Evolutionary conservation across 371 early-diverging fungal species (phyloP), one percentile per base, ranked within the genome.

Genomic region (Mortierella sp.): DNA sequence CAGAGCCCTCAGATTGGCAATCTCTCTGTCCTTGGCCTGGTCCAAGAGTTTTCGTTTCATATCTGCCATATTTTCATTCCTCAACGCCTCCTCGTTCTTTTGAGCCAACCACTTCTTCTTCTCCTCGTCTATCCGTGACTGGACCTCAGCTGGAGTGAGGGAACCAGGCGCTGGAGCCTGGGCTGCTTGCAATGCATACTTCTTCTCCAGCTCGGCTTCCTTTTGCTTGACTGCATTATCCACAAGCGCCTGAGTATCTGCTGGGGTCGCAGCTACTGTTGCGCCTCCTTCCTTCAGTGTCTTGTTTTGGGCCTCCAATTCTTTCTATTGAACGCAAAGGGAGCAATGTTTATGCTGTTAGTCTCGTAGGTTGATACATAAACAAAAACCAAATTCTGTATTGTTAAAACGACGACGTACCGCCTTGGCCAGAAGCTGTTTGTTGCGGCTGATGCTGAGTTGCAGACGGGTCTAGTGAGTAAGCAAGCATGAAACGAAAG

Each of bases 21-120:
- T 78, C 75, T 83, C 87, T 64, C 77, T 83, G 2, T 81, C 83
- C 71, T 81, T 81, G 57, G 77, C 43, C 43, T 78, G 79, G 43
- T 40, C 43, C 43, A 40, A 40, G 43, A 11, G 81, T 48, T 72
- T 73, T 75, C 31, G 83, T 75, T 54, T 64, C 43, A 14, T 76
- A 59, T 24, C 83, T n/a, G 48, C 72, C 72, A 82, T 82, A 13
- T 70, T 73, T 34, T 86, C 78, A 61, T 71, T 80, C 61, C 80
- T 82, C 19, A 83, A 61, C 2, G 83, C 82, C 51, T 79, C 77
- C 24, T 82, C 67, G 31, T 87, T 84, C 69, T 76, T 81, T 26
- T 79, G n/a, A 1, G 64, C 54, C 64, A 79, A 3, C 28, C 70
- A 43, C 50, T 71, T 77, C 64, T 78, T 76, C 59, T 76, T 87